phyloP scores from a whole-genome alignment of 2,329 filamentous ascomycete genomes.

The Colletotrichum coccodes region DNA sequence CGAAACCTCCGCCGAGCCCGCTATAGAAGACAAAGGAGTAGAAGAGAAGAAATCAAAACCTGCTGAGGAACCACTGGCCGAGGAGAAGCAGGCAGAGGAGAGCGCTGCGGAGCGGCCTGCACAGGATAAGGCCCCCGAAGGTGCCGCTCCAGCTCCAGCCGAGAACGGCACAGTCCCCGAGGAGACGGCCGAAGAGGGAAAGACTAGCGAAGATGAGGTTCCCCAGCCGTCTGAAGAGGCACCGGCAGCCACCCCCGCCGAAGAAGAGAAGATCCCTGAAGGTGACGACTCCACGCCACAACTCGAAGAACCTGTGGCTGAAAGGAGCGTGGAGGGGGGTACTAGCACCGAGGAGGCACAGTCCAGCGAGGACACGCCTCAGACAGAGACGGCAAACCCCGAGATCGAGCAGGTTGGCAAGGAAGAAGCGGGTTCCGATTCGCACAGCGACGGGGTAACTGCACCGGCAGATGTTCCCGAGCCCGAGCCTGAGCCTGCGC shows the following conservation, averaged over 20 bases:
- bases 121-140: neutral
- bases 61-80: neutral
- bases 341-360: conserved; percentile 1
- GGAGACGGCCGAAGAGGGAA: neutral
- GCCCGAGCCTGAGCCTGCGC: neutral
- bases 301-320: conserved; percentile 28
- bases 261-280: conserved; percentile 8
- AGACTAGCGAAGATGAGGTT: neutral
- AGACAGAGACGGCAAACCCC: neutral
- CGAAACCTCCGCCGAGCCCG: neutral
- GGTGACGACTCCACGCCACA: conserved; percentile 31
- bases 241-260: neutral
- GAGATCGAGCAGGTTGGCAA: neutral
- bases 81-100: neutral
- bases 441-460: neutral
- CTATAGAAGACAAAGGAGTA: neutral
- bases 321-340: conserved; percentile 21
- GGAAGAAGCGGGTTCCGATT: neutral
- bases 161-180: neutral
- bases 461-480: neutral
- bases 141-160: neutral
- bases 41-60: neutral
- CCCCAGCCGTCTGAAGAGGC: neutral
- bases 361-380: neutral
- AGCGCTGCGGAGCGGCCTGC: neutral